A percentile compares a stretch with the other conserved stretches of the same genome.
phyloP scores from a whole-genome alignment of 352 stramenopile species.

The Phytophthora multivora region DNA sequence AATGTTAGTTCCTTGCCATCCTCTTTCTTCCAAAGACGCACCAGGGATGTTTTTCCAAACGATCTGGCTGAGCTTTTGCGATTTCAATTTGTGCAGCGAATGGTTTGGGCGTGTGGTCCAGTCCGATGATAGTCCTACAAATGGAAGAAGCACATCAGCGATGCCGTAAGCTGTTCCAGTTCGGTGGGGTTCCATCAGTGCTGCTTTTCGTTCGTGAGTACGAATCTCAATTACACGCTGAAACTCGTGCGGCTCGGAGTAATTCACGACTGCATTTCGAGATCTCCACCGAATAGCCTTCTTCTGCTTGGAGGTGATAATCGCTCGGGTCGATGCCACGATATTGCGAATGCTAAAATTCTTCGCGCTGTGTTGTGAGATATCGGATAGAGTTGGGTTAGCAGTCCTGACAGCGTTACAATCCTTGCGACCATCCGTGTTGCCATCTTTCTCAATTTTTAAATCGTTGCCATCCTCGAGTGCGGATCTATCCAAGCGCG shows the following conservation, averaged over 20 bases:
- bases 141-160: conserved; percentile 19
- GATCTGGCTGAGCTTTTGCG: conserved; percentile 20
- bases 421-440: not conserved
- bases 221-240: conserved; percentile 36
- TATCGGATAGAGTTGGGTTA: conserved; percentile 16
- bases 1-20: conserved; percentile 13
- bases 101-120: not conserved
- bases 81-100: not conserved
- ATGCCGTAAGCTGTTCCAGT: conserved; percentile 2
- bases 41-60: conserved; percentile 29
- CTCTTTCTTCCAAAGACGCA: not conserved
- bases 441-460: not conserved
- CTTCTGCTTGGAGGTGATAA: conserved; percentile 11
- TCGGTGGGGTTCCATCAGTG: conserved; percentile 24
- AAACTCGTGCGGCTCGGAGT: conserved; percentile 39
- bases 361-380: not conserved
- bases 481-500: conserved; percentile 10
- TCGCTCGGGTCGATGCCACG: conserved; percentile 19
- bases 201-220: not conserved
- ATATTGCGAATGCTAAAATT: conserved; percentile 19
- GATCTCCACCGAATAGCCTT: conserved; percentile 16
- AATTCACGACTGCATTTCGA: conserved; percentile 49
- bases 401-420: conserved; percentile 6
- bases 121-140: conserved; percentile 19
- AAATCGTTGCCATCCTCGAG: not conserved